Evolutionary conservation across 2,329 filamentous ascomycete species (phyloP), one percentile per base, ranked within the genome.

Genomic region (Penicillium fuscoglaucum): DNA sequence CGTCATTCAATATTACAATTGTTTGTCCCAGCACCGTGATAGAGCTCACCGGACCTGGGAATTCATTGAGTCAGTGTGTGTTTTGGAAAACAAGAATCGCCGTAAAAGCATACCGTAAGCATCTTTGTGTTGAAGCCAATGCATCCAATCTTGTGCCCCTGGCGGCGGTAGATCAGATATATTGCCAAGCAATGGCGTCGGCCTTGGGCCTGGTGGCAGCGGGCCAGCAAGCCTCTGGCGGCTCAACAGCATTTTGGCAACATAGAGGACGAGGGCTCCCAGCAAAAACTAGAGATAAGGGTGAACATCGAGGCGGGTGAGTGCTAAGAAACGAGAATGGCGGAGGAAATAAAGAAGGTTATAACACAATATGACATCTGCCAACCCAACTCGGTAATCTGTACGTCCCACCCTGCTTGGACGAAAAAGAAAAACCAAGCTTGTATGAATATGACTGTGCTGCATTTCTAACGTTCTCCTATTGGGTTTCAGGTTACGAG

Each of bases 121-220:
- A 13, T 77, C 72, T 62, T 79, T 80, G 59, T 78, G 74, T 45
- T 80, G 70, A 1, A 76, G 55, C 78, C 78, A 81, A 53, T 81
- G 77, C 21, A 73, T 59, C 65, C 70, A 78, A 52, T 80, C 79
- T 9, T 70, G 72, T 40, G 61, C 61, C 0, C 71, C 73, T 9
- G 69, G 56, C 0, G 73, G 67, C 0, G 82, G 82, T 12, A 84
- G 68, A 60, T 84, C 81, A 1, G 63, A 60, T 17, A 84, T 61
- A 62, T 84, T 84, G 4, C 83, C 83, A 4, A 84, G 31, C 0
- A 84, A 15, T 0, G 80, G 80, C 7, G 79, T 65, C 0, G 74
- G 75, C 39, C 73, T 80, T 0, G 83, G 83, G 0, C 83, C 83
- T 1, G 82, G 83, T 1, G 82, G 83, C 0, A 82, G 66, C 2